phyloP scores from a whole-genome alignment of 1,284 basidiomycete species.

The Exobasidium rhododendri region DNA sequence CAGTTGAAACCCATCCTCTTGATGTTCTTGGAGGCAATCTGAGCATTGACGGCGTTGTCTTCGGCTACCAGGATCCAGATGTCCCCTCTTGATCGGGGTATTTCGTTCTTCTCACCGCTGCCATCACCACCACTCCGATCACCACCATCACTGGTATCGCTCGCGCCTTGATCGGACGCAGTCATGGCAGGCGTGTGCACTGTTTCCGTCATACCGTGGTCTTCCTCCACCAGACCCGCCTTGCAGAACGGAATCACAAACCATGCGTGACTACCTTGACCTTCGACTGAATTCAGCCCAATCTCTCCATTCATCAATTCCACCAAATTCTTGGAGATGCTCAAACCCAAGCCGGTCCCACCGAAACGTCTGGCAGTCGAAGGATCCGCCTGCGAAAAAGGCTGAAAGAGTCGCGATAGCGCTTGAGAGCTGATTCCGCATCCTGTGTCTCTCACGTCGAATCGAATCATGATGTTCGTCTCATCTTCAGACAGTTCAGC shows the following conservation, averaged over 20 bases:
- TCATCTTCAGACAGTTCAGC: constrained; percentile 43
- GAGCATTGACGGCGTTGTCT: constrained; percentile 49
- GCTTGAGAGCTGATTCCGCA: constrained; percentile 51
- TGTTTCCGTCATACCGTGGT: constrained; percentile 9
- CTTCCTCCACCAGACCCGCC: constrained; percentile 17
- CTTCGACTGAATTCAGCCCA: constrained; percentile 44
- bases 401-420: constrained; percentile 53
- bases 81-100: constrained; percentile 40
- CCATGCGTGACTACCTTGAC: constrained; percentile 48
- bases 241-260: constrained; percentile 46
- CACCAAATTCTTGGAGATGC: constrained; percentile 44
- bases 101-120: constrained; percentile 18
- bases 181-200: constrained; percentile 10
- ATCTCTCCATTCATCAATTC: constrained; percentile 49
- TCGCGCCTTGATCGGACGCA: not conserved
- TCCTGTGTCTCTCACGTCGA: constrained; percentile 54
- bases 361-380: constrained; percentile 48
- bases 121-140: constrained; percentile 21
- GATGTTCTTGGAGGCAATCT: constrained; percentile 47
- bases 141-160: constrained; percentile 14
- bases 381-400: constrained; percentile 52
- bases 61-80: constrained; percentile 51
- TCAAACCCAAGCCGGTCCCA: constrained; percentile 48
- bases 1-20: constrained; percentile 52
- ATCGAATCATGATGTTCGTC: constrained; percentile 38